Percentiles rank a stretch among this genome's conserved stretches.
phyloP scores from a whole-genome alignment of 129 eudicot species.

The Lactuca saligna region DNA sequence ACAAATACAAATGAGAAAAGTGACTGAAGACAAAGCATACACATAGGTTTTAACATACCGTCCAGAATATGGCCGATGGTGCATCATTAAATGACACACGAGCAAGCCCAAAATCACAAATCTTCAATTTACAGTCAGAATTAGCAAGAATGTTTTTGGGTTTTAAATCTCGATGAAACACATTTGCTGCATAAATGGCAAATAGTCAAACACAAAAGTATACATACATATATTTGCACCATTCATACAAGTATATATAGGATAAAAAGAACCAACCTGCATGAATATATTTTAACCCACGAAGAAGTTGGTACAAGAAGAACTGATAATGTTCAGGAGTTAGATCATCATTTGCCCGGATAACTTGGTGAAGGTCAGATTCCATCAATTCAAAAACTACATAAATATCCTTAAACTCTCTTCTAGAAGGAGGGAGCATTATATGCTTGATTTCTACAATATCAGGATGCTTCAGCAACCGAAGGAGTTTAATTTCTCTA shows the following conservation, averaged over 20 bases:
- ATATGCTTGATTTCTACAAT: slow-evolving; percentile 80
- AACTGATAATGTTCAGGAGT: slow-evolving; percentile 77
- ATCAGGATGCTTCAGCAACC: slow-evolving; percentile 77
- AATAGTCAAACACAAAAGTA: background rate
- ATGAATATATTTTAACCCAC: slow-evolving; percentile 76
- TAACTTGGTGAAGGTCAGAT: slow-evolving; percentile 82
- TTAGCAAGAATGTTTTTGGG: slow-evolving; percentile 75
- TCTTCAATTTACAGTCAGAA: slow-evolving; percentile 69
- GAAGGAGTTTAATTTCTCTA: slow-evolving; percentile 82
- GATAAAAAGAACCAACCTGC: slow-evolving; percentile 44
- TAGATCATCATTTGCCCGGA: slow-evolving; percentile 74
- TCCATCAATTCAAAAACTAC: slow-evolving; percentile 81
- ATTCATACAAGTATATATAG: too few relatives aligned
- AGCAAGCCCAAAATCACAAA: slow-evolving; percentile 80
- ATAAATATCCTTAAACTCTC: slow-evolving; percentile 75
- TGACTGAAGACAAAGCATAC: too few relatives aligned
- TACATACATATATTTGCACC: too few relatives aligned
- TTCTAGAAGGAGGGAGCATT: slow-evolving; percentile 85
- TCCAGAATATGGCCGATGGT: slow-evolving; percentile 77
- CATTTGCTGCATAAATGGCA: slow-evolving; percentile 49
- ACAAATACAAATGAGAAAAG: background rate
- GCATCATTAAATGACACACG: slow-evolving; percentile 73
- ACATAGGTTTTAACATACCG: slow-evolving; percentile 34
- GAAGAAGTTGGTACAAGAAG: slow-evolving; percentile 83
- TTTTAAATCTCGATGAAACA: slow-evolving; percentile 72